Base-by-base conservation (phyloP, 2,329 filamentous ascomycete genomes). In the Colletotrichum truncatum region DNA sequence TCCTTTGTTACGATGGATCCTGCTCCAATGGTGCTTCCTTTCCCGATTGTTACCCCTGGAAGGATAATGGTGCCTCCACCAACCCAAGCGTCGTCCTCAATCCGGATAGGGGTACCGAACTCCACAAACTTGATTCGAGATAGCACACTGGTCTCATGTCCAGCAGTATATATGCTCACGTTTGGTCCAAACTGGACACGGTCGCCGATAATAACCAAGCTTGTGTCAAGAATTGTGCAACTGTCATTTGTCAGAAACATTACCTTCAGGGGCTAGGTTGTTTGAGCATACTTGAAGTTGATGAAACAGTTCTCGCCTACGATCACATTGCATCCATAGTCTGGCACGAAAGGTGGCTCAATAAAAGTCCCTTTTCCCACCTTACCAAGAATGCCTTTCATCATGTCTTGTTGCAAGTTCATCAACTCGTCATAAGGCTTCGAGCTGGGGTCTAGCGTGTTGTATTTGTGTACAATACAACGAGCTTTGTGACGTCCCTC, bases 241-340 rank as follows among this genome's bases (percentile, higher is more conserved):
- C 23, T 39, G 23, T 38, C 5, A 23, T n/a, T 3, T 28, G 18
- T 49, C 12, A 49, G 45, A 14, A 21, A 5, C 14, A 3, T 28
- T 49, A 14, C 9, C 11, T 18, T 1, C 51, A 12, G 26, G 51
- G 32, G 21, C 5, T 21, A 55, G 18, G 3, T n/a, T 18, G 36
- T 55, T 23, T 28, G n/a, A n/a, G n/a, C n/a, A n/a, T 26, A 41
- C 51, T 85, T 85, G 75, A 86, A 86, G 69, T 89, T 89, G 41
- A 87, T 81, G 70, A 90, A 92, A 71, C 90, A 89, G 23, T 82
- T 79, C 39, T 86, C 79, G 7, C 89, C 89, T 1, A 91, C 79
- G 6, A 78, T 81, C 67, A 91, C 84, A 70, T 91, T 91, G 73
- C 86, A 86, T 2, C 89, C 89, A 64, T 91, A 91, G 72, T 91